Percentiles rank a stretch among this genome's conserved stretches.
Evolutionary conservation across 306 rosid genomes (phyloP).

Genomic region (Biancaea sappan): DNA sequence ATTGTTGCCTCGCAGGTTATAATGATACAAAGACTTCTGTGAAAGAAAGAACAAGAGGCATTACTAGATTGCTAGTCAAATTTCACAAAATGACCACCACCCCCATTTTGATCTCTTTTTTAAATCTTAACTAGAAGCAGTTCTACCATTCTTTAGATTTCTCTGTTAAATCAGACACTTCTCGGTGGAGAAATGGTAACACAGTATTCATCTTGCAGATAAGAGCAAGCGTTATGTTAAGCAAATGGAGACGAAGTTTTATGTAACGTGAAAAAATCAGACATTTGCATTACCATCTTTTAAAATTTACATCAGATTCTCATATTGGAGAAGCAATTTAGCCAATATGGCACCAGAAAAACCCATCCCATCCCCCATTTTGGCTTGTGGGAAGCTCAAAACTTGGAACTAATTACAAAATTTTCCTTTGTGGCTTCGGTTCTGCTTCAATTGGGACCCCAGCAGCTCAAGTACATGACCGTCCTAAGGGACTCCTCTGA

Average conservation of each 20-base stretch:
- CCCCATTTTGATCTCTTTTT: too few species aligned
- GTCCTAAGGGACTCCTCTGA: conserved; percentile 63
- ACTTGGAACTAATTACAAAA: neutral
- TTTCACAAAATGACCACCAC: too few species aligned
- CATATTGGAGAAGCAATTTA: neutral
- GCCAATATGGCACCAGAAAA: neutral
- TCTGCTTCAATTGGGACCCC: conserved; percentile 39
- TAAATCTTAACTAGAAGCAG: too few species aligned
- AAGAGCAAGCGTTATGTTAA: too few species aligned
- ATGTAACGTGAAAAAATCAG: neutral
- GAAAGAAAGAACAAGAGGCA: too few species aligned
- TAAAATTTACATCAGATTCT: conserved; percentile 21
- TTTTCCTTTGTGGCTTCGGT: neutral
- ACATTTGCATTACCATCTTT: neutral
- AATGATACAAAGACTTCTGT: too few species aligned
- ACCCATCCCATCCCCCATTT: neutral
- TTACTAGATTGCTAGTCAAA: too few species aligned
- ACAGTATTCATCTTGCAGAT: too few species aligned
- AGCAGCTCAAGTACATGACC: conserved; percentile 68
- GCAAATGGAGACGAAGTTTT: neutral
- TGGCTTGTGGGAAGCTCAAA: neutral
- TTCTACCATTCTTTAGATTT: too few species aligned
- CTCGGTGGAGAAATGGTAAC: too few species aligned
- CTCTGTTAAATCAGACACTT: too few species aligned
- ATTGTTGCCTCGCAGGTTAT: too few species aligned